A percentile compares a stretch with the other conserved stretches of the same genome.
Evolutionary conservation across 208 protist genomes (phyloP).

Genomic region (Histomonas meleagridis): DNA sequence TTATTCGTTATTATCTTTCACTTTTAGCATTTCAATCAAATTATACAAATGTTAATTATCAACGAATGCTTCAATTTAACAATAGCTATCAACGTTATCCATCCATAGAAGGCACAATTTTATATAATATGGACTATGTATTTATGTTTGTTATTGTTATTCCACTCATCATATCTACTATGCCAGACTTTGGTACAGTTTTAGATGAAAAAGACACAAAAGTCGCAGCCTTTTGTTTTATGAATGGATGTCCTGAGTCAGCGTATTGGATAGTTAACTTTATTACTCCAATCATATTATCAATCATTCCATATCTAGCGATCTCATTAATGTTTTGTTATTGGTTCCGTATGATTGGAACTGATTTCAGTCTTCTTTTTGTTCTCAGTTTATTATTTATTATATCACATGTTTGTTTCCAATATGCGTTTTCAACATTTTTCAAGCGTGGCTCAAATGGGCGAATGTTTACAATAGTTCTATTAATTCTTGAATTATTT

Average conservation of each 20-base stretch:
- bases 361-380: not conserved
- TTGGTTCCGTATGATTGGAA: not conserved
- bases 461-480: not conserved
- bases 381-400: not conserved
- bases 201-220: not conserved
- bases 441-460: not conserved
- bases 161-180: not conserved
- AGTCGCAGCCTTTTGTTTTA: not conserved
- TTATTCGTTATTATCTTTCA: not conserved
- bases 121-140: not conserved
- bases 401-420: not conserved
- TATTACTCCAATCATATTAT: not conserved
- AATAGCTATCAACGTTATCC: not conserved
- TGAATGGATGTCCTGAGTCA: not conserved
- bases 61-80: not conserved
- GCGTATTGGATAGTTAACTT: not conserved
- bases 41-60: not conserved
- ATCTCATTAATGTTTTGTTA: not conserved
- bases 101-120: not conserved
- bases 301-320: not conserved
- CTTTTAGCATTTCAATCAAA: not conserved
- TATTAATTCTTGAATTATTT: not conserved
- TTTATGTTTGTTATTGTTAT: not conserved
- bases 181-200: not conserved
- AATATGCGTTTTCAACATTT: not conserved